These are phyloP conservation scores for Arthrobotrys pseudoclavata DNA, from an alignment of 2,329 filamentous ascomycete genomes.

Conservation along the genomic window DNA sequence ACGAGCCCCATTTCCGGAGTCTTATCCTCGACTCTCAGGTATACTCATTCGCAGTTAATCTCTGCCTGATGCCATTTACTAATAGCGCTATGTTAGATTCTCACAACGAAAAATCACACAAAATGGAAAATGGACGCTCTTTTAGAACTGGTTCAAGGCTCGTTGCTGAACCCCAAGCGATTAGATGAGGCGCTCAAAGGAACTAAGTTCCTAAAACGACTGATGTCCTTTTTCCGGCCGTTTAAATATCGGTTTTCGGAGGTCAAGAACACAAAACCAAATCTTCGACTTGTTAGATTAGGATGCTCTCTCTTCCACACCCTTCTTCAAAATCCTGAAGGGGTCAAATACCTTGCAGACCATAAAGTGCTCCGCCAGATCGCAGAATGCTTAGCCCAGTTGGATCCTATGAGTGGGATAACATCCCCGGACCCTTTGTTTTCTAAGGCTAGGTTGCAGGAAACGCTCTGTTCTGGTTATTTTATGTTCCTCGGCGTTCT, in stretches of 20 bases:
- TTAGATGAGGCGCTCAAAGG: conserved; percentile 94
- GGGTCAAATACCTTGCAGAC: conserved; percentile 85
- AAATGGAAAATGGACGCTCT: conserved; percentile 99
- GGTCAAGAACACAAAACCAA: conserved; percentile 88
- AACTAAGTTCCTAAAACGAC: conserved; percentile 94
- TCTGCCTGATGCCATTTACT: neutral
- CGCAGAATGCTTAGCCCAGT: conserved; percentile 94
- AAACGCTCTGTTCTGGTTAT: conserved; percentile 84
- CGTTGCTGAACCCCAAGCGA: conserved; percentile 88
- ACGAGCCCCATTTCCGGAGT: conserved; percentile 75
- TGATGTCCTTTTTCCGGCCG: conserved; percentile 94
- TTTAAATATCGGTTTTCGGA: conserved; percentile 97
- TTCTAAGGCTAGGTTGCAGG: conserved; percentile 83
- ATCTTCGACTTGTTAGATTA: conserved; percentile 91
- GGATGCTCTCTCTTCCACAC: conserved; percentile 91
- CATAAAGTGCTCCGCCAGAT: conserved; percentile 95
- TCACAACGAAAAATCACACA: conserved; percentile 87
- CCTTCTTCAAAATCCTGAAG: conserved; percentile 86
- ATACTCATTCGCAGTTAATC: neutral
- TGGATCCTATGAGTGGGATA: conserved; percentile 77
- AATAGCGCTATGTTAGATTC: conserved; percentile 69
- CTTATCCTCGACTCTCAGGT: conserved; percentile 69
- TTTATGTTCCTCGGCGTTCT: conserved; percentile 83
- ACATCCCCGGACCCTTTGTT: conserved; percentile 91
- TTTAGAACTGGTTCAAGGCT: conserved; percentile 89